Base-by-base conservation (phyloP, 23 red algal species). In the Cyanidioschyzon merolae region DNA sequence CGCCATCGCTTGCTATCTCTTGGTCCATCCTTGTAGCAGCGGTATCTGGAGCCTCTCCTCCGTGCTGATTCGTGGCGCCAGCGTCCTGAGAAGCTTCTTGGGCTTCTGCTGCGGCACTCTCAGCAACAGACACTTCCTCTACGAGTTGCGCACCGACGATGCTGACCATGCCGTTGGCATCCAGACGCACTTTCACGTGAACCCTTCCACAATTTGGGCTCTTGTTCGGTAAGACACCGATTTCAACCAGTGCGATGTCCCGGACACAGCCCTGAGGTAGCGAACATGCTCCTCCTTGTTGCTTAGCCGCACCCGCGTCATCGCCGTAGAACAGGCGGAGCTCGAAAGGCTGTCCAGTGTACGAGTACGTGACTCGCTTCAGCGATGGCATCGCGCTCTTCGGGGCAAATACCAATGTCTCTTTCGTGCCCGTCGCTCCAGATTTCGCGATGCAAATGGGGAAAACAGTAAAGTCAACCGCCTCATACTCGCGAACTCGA, bases 391-490 rank as follows among this genome's bases (percentile, higher is more conserved):
- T 38, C 0, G 83, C 25, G 59, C 87, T 89, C 3, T 58, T 75
- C 40, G 83, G 67, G n/a, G 82, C 79, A 2, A 96, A 82, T 16
- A 96, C 50, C 51, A 74, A 79, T 57, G 89, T 37, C 30, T 37
- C 37, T 50, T 96, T 86, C 34, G 74, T 7, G 15, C 58, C 57
- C 17, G 1, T 83, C 38, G 75, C 89, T 30, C 77, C 50, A 24
- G 51, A 80, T 87, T 76, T 96, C 76, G 1, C 54, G 74, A 82
- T 85, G 57, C 34, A 96, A 38, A 58, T 77, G 75, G 67, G 41
- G n/a, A 88, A 84, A 2, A 88, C 76, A 39, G 76, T 75, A 24
- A 92, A 87, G 75, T 98, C 94, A 58, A 68, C 76, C 34, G 90
- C 75, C 26, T 74, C 84, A 86, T 92, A 98, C 16, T 85, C 85